Percentiles rank a stretch among this genome's conserved stretches.
Conservation (phyloP, 2,329 filamentous ascomycete genomes). For the Aspergillus piperis region DNA sequence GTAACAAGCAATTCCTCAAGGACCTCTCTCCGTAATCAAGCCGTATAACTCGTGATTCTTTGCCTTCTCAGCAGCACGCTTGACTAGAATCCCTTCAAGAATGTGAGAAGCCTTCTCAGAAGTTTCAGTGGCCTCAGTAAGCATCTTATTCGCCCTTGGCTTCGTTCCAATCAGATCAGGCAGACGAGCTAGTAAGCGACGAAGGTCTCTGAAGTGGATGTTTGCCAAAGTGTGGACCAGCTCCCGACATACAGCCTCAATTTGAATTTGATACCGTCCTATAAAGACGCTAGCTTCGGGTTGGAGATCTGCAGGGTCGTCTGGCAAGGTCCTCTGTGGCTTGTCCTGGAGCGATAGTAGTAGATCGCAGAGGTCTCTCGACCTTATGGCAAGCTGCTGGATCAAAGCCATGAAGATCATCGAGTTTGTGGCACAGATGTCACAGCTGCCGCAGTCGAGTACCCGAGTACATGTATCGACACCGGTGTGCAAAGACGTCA, state of each 20-base stretch:
- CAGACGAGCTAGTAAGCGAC: not conserved
- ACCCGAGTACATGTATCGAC: constrained; percentile 2
- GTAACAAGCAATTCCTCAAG: not conserved
- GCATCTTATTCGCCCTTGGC: not conserved
- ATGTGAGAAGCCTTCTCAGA: not conserved
- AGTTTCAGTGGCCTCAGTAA: not conserved
- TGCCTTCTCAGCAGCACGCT: not conserved
- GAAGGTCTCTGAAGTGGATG: not conserved
- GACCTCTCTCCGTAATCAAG: not conserved
- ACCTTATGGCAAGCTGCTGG: not conserved
- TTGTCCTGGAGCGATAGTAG: not conserved
- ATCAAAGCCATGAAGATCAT: not conserved
- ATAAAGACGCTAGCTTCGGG: not conserved
- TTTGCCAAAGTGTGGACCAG: not conserved
- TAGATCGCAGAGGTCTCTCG: not conserved
- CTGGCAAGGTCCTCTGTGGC: not conserved
- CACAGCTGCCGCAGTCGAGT: not conserved
- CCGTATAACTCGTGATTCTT: not conserved
- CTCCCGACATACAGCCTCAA: not conserved
- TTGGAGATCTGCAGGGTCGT: not conserved
- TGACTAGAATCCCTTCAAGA: not conserved
- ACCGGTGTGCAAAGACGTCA: not conserved
- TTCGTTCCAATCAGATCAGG: not conserved
- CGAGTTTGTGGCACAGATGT: not conserved
- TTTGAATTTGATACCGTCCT: not conserved